These are phyloP conservation scores for Yamadazyma epiphylla DNA, from an alignment of 1,139 yeast genomes.

Conservation along the genomic window DNA sequence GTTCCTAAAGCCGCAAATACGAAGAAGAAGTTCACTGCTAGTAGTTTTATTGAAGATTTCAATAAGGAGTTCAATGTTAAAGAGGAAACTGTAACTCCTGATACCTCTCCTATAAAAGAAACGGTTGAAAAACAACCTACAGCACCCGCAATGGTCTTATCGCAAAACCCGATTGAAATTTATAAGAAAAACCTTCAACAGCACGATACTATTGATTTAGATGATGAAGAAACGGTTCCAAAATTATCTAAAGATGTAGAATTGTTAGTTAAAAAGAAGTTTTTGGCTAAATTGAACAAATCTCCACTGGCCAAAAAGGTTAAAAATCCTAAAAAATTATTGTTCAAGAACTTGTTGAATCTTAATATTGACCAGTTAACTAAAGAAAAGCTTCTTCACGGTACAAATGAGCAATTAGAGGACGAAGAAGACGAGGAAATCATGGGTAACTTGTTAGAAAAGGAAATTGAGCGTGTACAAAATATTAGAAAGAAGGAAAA, in stretches of 20 bases:
- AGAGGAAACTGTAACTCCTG: slow-evolving; percentile 15
- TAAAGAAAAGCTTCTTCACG: slow-evolving; percentile 22
- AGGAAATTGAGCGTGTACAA: slow-evolving; percentile 55
- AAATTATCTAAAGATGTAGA: slow-evolving; percentile 34
- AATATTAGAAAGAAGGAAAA: slow-evolving; percentile 50
- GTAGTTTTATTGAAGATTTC: slow-evolving; percentile 29
- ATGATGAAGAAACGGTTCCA: slow-evolving; percentile 25
- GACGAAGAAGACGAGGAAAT: slow-evolving; percentile 40
- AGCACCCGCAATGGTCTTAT: slow-evolving; percentile 2
- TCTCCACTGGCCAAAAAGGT: slow-evolving; percentile 4
- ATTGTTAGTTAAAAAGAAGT: slow-evolving; percentile 33
- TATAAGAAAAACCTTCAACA: slow-evolving; percentile 33
- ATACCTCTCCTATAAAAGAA: slow-evolving; percentile 32
- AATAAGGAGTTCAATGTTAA: slow-evolving; percentile 9
- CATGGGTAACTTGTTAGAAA: slow-evolving; percentile 53
- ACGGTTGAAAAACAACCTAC: not conserved
- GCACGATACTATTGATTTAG: slow-evolving; percentile 25
- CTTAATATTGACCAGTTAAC: slow-evolving; percentile 36
- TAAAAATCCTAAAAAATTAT: slow-evolving; percentile 8
- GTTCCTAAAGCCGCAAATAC: slow-evolving; percentile 5
- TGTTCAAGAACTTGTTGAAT: slow-evolving; percentile 25
- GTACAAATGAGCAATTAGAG: slow-evolving; percentile 26
- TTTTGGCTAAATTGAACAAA: slow-evolving; percentile 17
- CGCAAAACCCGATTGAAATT: slow-evolving; percentile 29
- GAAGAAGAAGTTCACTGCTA: slow-evolving; percentile 23